Evolutionary conservation across 2,329 filamentous ascomycete genomes (phyloP).

Genomic region (Neonectria punicea): DNA sequence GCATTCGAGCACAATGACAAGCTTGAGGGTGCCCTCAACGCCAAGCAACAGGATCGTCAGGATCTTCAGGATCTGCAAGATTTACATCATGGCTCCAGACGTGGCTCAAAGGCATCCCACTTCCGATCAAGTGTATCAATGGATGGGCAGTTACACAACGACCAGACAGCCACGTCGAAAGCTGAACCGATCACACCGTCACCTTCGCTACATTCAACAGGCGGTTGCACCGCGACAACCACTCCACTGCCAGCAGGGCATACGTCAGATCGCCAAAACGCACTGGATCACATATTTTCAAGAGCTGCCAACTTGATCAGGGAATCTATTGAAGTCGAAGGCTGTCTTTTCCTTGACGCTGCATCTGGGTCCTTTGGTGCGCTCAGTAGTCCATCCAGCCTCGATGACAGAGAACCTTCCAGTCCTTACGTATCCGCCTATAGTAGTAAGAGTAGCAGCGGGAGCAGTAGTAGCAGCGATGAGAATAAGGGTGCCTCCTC

Average conservation of each 20-base stretch:
- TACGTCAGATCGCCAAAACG: constrained; percentile 6
- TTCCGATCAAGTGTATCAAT: neutral
- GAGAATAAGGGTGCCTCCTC: neutral
- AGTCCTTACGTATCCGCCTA: constrained; percentile 17
- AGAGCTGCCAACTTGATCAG: constrained; percentile 57
- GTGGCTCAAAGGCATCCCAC: no score
- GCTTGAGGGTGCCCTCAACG: constrained; percentile 30
- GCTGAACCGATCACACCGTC: no score
- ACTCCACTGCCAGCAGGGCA: neutral
- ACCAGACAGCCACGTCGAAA: neutral
- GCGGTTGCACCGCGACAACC: neutral
- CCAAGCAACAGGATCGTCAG: constrained; percentile 27
- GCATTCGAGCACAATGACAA: neutral
- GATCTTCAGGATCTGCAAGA: neutral
- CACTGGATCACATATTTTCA: constrained; percentile 48
- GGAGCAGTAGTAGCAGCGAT: neutral
- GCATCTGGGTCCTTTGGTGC: constrained; percentile 35
- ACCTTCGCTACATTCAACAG: neutral
- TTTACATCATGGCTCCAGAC: neutral
- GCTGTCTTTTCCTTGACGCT: constrained; percentile 47
- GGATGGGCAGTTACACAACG: neutral
- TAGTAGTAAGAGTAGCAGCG: constrained; percentile 38
- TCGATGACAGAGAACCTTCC: constrained; percentile 24
- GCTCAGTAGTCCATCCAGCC: constrained; percentile 27
- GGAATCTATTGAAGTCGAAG: constrained; percentile 54